Percentiles rank a stretch among this genome's conserved stretches.
phyloP scores from a whole-genome alignment of 176 grass and related monocot genomes.

The Oryza punctata region DNA sequence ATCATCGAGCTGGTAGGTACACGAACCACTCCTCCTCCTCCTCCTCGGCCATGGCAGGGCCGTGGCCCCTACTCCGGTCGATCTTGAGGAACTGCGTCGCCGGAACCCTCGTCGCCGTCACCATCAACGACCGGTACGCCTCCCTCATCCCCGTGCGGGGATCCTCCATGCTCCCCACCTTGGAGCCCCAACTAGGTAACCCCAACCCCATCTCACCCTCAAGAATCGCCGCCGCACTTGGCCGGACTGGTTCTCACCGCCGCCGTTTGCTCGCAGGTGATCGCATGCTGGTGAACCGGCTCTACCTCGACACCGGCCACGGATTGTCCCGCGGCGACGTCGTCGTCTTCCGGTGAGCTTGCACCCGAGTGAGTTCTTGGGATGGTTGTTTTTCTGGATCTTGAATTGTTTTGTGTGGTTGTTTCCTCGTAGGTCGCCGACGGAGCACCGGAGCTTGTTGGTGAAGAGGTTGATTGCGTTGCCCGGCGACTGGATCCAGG shows the following conservation, averaged over 20 bases:
- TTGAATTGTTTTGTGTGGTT: background rate
- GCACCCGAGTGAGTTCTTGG: background rate
- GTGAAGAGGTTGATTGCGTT: conserved; percentile 75
- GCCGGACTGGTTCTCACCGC: background rate
- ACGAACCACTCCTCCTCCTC: background rate
- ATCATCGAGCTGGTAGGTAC: background rate
- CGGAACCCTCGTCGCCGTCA: conserved; percentile 40
- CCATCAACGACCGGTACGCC: conserved; percentile 61
- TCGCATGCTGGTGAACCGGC: conserved; percentile 40
- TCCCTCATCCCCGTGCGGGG: conserved; percentile 42
- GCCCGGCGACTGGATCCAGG: conserved; percentile 77
- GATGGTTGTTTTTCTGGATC: background rate
- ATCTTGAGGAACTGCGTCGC: conserved; percentile 11
- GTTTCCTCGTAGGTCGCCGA: conserved; percentile 41
- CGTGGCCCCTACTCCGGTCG: conserved; percentile 17
- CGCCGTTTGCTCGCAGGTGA: conserved; percentile 24
- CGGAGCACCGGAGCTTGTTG: conserved; percentile 22
- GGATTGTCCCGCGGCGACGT: conserved; percentile 74
- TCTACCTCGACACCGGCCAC: conserved; percentile 47
- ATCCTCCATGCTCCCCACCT: conserved; percentile 78
- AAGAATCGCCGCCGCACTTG: background rate
- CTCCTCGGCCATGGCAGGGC: conserved; percentile 45
- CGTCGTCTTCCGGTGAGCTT: conserved; percentile 58
- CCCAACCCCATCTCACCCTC: background rate
- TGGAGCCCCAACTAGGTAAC: conserved; percentile 34